Evolutionary conservation across 495 filamentous ascomycete genomes (phyloP).

Genomic region (Neurospora pannonica): DNA sequence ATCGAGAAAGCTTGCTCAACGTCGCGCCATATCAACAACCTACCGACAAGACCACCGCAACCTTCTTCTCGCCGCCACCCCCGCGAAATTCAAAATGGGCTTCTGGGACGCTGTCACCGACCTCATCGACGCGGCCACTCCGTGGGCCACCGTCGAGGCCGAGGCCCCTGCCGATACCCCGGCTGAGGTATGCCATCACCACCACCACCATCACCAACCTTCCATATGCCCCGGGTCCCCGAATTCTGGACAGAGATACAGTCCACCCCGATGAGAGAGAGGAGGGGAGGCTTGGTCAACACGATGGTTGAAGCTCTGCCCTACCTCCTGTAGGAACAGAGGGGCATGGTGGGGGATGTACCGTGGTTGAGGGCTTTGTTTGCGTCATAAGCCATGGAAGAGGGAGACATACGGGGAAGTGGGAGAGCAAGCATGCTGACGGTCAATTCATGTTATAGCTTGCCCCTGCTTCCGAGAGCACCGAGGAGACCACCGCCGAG

Average conservation of each 20-base stretch:
- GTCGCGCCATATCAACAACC: slow-evolving; percentile 19
- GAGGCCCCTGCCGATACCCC: slow-evolving; percentile 38
- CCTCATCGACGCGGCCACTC: slow-evolving; percentile 45
- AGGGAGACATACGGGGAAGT: neutral
- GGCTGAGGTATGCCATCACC: slow-evolving; percentile 4
- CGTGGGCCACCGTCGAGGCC: slow-evolving; percentile 46
- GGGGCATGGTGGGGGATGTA: slow-evolving; percentile 13
- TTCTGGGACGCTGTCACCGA: slow-evolving; percentile 47
- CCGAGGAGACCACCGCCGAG: slow-evolving; percentile 42
- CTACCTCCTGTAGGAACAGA: neutral
- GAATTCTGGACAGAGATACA: neutral
- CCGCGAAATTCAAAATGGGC: slow-evolving; percentile 35
- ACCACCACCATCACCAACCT: neutral
- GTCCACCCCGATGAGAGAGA: neutral
- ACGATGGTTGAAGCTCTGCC: neutral
- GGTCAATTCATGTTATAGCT: neutral
- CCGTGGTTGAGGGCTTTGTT: slow-evolving; percentile 6
- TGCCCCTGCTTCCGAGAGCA: slow-evolving; percentile 31
- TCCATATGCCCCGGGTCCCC: neutral
- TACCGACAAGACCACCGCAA: neutral
- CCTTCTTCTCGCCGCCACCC: neutral
- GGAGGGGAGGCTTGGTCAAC: neutral
- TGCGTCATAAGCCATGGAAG: neutral
- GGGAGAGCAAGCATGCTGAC: neutral
- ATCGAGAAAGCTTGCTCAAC: slow-evolving; percentile 18